A percentile compares a stretch with the other conserved stretches of the same genome.
These are phyloP conservation scores for Arthroderma sp. DNA, from an alignment of 2,329 filamentous ascomycete genomes.

Conservation along the genomic window DNA sequence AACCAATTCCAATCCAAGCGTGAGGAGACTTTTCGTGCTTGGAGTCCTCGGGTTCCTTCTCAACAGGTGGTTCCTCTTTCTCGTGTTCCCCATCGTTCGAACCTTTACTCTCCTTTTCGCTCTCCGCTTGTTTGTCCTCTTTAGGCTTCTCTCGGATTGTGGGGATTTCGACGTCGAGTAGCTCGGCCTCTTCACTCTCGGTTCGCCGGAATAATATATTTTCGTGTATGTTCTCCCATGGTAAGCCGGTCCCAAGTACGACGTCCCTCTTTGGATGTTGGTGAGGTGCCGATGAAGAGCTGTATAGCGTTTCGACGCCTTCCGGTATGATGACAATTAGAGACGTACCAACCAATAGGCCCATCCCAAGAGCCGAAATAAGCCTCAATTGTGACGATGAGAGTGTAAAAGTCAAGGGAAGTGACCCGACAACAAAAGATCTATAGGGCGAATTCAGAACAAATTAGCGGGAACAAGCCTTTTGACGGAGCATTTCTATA, in stretches of 20 bases:
- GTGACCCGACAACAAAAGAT: conserved; percentile 82
- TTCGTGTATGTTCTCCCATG: conserved; percentile 3
- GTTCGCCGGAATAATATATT: not conserved
- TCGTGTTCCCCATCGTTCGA: not conserved
- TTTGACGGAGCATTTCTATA: not conserved
- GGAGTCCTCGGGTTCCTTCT: conserved; percentile 19
- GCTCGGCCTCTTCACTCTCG: not conserved
- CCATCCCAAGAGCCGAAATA: conserved; percentile 84
- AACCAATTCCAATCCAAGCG: conserved; percentile 74
- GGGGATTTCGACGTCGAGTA: not conserved
- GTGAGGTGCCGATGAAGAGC: conserved; percentile 29
- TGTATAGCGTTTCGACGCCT: conserved; percentile 80
- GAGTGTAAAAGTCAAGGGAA: conserved; percentile 79
- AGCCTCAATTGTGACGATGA: conserved; percentile 76
- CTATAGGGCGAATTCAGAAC: conserved; percentile 35
- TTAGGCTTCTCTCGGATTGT: not conserved
- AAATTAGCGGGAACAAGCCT: not conserved
- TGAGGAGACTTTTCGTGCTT: conserved; percentile 40
- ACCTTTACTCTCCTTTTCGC: not conserved
- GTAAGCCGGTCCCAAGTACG: conserved; percentile 10
- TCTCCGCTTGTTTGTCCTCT: not conserved
- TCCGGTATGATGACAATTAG: conserved; percentile 96
- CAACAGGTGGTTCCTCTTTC: not conserved
- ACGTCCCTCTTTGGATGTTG: conserved; percentile 13
- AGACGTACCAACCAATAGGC: conserved; percentile 85